phyloP scores from a whole-genome alignment of 345 rosid genomes.

The Salix udensis region DNA sequence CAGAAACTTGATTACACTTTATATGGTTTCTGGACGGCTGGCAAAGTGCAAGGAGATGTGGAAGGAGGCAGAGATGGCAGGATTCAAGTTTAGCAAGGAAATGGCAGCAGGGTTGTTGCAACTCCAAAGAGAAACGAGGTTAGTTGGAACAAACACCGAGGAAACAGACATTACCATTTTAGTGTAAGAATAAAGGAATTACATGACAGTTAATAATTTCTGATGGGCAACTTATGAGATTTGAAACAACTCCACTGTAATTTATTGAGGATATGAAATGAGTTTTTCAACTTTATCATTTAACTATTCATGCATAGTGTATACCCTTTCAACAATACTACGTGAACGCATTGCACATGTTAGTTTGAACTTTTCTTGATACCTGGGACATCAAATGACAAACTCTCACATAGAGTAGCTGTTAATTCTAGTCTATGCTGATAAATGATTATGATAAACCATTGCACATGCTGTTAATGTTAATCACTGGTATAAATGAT shows the following conservation, averaged over 20 bases:
- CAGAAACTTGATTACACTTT: slow-evolving; percentile 48
- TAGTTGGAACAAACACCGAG: neutral
- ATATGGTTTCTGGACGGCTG: slow-evolving; percentile 50
- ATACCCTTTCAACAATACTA: neutral
- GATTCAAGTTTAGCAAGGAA: slow-evolving; percentile 52
- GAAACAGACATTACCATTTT: neutral
- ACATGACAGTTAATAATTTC: neutral
- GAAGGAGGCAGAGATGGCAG: slow-evolving; percentile 74
- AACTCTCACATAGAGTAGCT: neutral
- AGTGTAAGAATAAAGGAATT: neutral
- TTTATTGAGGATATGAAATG: neutral
- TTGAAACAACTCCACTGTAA: neutral
- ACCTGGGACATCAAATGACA: neutral
- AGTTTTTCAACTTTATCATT: neutral
- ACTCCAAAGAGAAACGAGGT: slow-evolving; percentile 36
- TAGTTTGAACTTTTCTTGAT: neutral
- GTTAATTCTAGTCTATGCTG: neutral
- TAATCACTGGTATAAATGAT: neutral
- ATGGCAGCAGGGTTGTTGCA: slow-evolving; percentile 31
- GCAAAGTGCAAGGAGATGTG: slow-evolving; percentile 63
- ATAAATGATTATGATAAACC: neutral
- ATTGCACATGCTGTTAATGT: too few relatives aligned
- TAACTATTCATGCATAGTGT: neutral
- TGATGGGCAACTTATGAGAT: neutral
- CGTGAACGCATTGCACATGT: neutral